Percentiles rank a stretch among this genome's conserved stretches.
Evolutionary conservation across 2,329 filamentous ascomycete species (phyloP).

Genomic region (Pseudogymnoascus sp.): DNA sequence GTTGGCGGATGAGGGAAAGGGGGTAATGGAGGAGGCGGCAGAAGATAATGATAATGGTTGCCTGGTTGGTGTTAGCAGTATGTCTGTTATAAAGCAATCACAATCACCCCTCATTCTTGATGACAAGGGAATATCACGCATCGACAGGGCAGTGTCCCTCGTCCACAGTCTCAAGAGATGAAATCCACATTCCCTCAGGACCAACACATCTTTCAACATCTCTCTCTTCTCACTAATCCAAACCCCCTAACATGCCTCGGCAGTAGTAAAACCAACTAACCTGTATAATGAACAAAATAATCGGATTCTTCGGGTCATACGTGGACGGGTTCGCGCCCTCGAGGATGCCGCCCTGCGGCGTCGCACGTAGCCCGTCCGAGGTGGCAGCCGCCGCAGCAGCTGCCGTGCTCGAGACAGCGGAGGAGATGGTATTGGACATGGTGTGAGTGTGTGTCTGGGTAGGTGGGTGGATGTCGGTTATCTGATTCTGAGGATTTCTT

Average conservation of each 20-base stretch:
- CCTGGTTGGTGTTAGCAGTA: conserved; percentile 35
- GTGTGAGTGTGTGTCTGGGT: neutral
- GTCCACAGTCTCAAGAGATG: neutral
- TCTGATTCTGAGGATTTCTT: neutral
- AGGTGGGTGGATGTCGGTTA: neutral
- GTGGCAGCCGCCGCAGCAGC: neutral
- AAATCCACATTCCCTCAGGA: neutral
- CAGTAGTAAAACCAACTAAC: conserved; percentile 30
- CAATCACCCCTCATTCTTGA: neutral
- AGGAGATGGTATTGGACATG: neutral
- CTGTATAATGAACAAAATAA: conserved; percentile 63
- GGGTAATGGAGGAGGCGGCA: conserved; percentile 69
- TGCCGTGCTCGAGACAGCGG: conserved; percentile 7
- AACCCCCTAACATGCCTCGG: neutral
- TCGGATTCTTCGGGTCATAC: conserved; percentile 56
- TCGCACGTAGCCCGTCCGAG: neutral
- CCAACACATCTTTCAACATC: neutral
- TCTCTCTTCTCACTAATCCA: neutral
- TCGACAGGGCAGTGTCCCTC: neutral
- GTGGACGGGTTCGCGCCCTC: conserved; percentile 53
- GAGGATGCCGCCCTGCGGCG: conserved; percentile 53
- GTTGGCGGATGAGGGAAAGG: conserved; percentile 67
- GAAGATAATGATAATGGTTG: conserved; percentile 65
- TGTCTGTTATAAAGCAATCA: neutral
- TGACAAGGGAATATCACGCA: neutral